Evolutionary conservation across 1,139 yeast genomes (phyloP).

Genomic region (Scheffersomyces illinoinensis): DNA sequence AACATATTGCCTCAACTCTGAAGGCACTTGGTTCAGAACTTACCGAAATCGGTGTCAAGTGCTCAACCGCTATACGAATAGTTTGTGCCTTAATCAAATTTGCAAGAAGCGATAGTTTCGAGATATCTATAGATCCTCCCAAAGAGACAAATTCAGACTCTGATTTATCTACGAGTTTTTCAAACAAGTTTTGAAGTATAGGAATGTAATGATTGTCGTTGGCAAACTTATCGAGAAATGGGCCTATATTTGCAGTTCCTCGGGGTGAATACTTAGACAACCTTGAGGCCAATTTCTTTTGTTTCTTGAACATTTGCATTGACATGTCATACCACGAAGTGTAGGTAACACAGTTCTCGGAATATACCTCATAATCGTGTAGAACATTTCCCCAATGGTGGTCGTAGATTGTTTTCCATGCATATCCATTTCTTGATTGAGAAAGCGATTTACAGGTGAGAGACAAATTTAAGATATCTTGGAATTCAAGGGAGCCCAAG

Average conservation of each 20-base stretch:
- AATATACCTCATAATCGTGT: conserved; percentile 10
- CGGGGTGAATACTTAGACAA: conserved; percentile 9
- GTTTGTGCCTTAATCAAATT: conserved; percentile 9
- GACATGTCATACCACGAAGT: not conserved
- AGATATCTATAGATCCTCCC: not conserved
- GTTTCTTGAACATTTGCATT: conserved; percentile 11
- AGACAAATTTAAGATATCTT: conserved; percentile 21
- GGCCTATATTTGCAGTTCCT: conserved; percentile 6
- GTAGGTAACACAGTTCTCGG: not conserved
- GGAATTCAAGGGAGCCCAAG: conserved; percentile 17
- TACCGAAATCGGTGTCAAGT: not conserved
- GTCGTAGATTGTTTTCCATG: conserved; percentile 18
- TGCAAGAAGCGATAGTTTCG: conserved; percentile 1
- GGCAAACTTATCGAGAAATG: conserved; percentile 12
- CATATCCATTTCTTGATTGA: conserved; percentile 5
- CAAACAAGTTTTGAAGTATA: conserved; percentile 9
- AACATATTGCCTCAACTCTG: not conserved
- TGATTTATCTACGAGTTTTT: not conserved
- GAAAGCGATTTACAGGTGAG: conserved; percentile 10
- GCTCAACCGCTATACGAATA: conserved; percentile 6
- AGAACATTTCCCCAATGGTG: conserved; percentile 12
- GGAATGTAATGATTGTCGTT: conserved; percentile 19
- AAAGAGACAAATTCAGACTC: not conserved
- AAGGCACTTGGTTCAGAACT: not conserved
- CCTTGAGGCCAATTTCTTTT: conserved; percentile 4